Evolutionary conservation across 2,329 filamentous ascomycete species (phyloP).

Genomic region (Arthrobotrys conoides): DNA sequence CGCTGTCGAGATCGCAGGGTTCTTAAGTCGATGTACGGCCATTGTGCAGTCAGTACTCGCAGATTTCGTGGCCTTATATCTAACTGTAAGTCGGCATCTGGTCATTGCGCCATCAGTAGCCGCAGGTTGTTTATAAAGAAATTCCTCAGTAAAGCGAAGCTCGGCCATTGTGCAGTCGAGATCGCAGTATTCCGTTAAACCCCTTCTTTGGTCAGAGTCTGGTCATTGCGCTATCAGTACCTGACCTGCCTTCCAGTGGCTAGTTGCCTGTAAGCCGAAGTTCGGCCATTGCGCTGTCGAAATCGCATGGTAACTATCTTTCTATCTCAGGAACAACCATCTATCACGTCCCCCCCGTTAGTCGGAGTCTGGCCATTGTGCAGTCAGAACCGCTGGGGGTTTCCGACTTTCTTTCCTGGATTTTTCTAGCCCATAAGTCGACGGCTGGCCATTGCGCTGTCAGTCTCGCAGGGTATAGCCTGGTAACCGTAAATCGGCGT

Average conservation of each 20-base stretch:
- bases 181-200: not conserved
- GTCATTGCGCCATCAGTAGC: not conserved
- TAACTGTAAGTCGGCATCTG: not conserved
- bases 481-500: not conserved
- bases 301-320: not conserved
- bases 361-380: not conserved
- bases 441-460: not conserved
- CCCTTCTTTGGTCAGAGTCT: not conserved
- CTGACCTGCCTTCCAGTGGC: not conserved
- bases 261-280: not conserved
- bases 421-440: not conserved
- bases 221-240: constrained; percentile 11
- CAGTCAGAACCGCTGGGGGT: not conserved
- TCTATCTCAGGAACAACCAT: not conserved
- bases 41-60: not conserved
- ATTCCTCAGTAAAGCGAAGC: not conserved
- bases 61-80: not conserved
- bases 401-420: not conserved
- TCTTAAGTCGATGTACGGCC: not conserved
- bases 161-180: constrained; percentile 3
- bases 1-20: not conserved
- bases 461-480: not conserved
- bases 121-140: too few relatives aligned
- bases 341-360: not conserved
- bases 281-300: constrained; percentile 21